These are phyloP conservation scores for Cymbopogon citratus DNA, from an alignment of 176 grass and related monocot species.

Conservation along the genomic window DNA sequence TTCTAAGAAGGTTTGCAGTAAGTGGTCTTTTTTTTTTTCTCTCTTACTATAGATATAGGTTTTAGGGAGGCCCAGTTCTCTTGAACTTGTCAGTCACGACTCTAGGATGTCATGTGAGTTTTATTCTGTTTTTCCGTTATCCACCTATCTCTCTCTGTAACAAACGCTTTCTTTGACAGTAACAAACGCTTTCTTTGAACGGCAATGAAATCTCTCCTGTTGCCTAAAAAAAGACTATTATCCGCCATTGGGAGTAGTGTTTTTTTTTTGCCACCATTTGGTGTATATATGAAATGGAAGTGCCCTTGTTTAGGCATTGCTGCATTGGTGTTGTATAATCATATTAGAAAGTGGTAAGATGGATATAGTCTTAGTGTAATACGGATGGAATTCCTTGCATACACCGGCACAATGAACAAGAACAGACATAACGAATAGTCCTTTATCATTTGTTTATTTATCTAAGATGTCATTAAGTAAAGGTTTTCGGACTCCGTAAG, in stretches of 20 bases:
- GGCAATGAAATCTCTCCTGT: no score
- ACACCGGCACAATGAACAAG: not conserved
- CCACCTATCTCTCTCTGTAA: no score
- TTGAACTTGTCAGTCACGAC: no score
- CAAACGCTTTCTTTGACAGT: no score
- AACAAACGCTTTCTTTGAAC: no score
- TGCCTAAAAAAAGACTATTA: conserved; percentile 32
- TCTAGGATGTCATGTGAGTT: no score
- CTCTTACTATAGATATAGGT: no score
- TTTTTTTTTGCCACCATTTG: not conserved
- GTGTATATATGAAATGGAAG: not conserved
- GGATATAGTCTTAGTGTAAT: not conserved
- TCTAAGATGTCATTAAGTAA: conserved; percentile 1
- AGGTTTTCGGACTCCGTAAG: not conserved
- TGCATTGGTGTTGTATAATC: not conserved
- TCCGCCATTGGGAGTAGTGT: not conserved
- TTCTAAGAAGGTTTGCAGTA: no score
- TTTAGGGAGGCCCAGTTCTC: no score
- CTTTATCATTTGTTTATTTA: not conserved
- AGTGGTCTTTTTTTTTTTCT: no score
- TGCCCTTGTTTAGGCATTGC: not conserved
- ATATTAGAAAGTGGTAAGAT: not conserved
- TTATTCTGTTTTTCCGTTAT: no score
- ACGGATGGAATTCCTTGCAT: not conserved
- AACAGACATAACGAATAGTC: not conserved